phyloP scores from a whole-genome alignment of 176 grass and related monocot species.

The Themeda triandra region DNA sequence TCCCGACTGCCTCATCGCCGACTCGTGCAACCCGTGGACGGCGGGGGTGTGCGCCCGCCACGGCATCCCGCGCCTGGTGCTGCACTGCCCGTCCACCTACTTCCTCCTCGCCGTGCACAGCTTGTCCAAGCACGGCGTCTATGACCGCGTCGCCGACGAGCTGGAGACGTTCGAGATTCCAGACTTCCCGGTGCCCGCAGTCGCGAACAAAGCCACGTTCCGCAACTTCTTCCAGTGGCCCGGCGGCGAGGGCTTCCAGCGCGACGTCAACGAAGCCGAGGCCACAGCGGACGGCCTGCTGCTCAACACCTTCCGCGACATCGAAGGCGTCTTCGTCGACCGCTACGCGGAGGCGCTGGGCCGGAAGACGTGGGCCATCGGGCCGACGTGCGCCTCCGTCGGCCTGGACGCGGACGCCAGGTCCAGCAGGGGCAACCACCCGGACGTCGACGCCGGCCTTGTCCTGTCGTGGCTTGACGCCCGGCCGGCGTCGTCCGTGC shows the following conservation, averaged over 20 bases:
- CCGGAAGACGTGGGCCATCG: slow-evolving; percentile 44
- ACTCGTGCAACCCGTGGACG: slow-evolving; percentile 34
- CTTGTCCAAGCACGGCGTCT: slow-evolving; percentile 15
- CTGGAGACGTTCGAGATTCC: slow-evolving; percentile 38
- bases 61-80: slow-evolving; percentile 21
- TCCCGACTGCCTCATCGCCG: slow-evolving; percentile 35
- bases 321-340: slow-evolving; percentile 39
- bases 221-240: slow-evolving; percentile 39
- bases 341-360: slow-evolving; percentile 31
- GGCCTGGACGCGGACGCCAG: background rate
- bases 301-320: slow-evolving; percentile 48
- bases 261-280: slow-evolving; percentile 21
- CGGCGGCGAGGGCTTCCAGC: background rate
- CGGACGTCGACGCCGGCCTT: background rate
- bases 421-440: slow-evolving; percentile 30
- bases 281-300: slow-evolving; percentile 44
- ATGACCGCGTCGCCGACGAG: slow-evolving; percentile 14
- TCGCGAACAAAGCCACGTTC: slow-evolving; percentile 18
- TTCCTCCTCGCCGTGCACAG: slow-evolving; percentile 28
- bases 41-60: background rate
- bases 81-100: slow-evolving; percentile 38
- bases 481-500: slow-evolving; percentile 27
- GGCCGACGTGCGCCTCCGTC: slow-evolving; percentile 31
- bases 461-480: slow-evolving; percentile 42
- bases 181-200: slow-evolving; percentile 27